Conservation (phyloP, 2,329 filamentous ascomycete species). For the Diaporthe sp. region DNA sequence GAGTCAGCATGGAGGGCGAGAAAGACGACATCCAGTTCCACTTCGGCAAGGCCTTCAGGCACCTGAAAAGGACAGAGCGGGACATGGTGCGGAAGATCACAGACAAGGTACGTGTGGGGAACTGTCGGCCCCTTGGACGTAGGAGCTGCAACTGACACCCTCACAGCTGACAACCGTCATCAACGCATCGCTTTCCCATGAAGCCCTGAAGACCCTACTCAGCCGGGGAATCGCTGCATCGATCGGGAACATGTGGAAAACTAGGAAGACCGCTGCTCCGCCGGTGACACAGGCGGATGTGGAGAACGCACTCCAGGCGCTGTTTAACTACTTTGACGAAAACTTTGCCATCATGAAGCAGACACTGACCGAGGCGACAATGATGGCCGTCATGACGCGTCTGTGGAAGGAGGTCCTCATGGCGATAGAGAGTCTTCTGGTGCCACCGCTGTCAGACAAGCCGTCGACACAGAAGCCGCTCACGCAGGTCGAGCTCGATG, state of each 20-base stretch:
- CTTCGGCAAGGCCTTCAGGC: constrained; percentile 96
- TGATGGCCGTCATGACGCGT: constrained; percentile 98
- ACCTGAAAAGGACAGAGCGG: constrained; percentile 93
- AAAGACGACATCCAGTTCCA: constrained; percentile 98
- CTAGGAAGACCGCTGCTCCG: constrained; percentile 66
- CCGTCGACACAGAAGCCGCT: constrained; percentile 87
- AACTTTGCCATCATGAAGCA: constrained; percentile 99
- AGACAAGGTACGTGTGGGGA: constrained; percentile 80
- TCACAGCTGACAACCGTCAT: constrained; percentile 89
- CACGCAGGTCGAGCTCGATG: constrained; percentile 88
- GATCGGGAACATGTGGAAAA: constrained; percentile 78
- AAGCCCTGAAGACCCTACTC: constrained; percentile 81
- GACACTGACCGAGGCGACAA: constrained; percentile 93
- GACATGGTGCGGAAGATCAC: constrained; percentile 99
- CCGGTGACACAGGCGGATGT: constrained; percentile 79
- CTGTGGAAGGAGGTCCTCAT: constrained; percentile 98
- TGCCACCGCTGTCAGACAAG: constrained; percentile 95
- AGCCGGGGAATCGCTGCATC: constrained; percentile 78
- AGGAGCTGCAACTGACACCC: neutral
- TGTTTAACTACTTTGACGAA: constrained; percentile 96
- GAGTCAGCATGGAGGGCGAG: constrained; percentile 98
- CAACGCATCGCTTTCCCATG: constrained; percentile 85
- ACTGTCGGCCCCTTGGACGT: neutral
- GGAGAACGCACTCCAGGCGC: constrained; percentile 82
- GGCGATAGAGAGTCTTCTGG: constrained; percentile 89